Evolutionary conservation across 2,329 filamentous ascomycete genomes (phyloP).

Genomic region (Elsinoe perseae): DNA sequence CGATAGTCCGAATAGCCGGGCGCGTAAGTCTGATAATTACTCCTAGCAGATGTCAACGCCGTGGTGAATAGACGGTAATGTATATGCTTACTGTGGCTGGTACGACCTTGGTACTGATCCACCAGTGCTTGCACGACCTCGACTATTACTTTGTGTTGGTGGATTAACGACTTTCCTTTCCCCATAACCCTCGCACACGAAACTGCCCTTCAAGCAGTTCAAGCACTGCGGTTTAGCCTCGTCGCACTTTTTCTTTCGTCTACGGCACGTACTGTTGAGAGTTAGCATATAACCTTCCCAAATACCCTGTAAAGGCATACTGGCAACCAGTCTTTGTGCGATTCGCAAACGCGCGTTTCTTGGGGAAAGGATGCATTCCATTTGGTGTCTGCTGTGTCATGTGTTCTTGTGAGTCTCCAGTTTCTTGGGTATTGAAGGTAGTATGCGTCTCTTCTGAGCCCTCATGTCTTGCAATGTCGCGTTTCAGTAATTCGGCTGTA

Average conservation of each 20-base stretch:
- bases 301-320: neutral
- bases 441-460: neutral
- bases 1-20: neutral
- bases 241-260: constrained; percentile 96
- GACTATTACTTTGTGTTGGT: constrained; percentile 67
- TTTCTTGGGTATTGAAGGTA: neutral
- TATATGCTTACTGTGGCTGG: neutral
- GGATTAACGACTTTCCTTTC: constrained; percentile 48
- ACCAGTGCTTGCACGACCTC: neutral
- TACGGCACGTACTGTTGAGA: constrained; percentile 24
- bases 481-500: constrained; percentile 1
- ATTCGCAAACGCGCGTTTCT: constrained; percentile 12
- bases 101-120: neutral
- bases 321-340: constrained; percentile 14
- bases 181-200: constrained; percentile 85
- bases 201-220: constrained; percentile 85
- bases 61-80: neutral
- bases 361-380: neutral
- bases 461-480: constrained; percentile 4
- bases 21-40: neutral
- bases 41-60: neutral
- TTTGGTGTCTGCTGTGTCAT: neutral
- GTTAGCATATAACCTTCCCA: neutral
- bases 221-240: constrained; percentile 87
- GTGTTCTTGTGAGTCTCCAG: neutral